A percentile compares a stretch with the other conserved stretches of the same genome.
Evolutionary conservation across 768 basidiomycete species (phyloP).

Genomic region (Trametes cingulata): DNA sequence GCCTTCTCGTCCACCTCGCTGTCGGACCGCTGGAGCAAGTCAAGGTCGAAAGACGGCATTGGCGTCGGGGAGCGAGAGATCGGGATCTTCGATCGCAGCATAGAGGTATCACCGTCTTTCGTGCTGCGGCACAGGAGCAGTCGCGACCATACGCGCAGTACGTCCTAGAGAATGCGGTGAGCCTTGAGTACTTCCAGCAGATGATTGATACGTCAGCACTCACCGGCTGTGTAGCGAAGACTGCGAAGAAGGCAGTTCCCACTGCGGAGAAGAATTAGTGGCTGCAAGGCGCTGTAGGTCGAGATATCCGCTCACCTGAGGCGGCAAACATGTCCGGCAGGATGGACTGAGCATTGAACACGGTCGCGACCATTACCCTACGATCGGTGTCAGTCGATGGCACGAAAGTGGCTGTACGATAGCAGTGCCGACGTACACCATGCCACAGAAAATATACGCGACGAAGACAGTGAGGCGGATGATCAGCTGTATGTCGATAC

Average conservation of each 20-base stretch:
- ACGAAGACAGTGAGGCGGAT: slow-evolving; percentile 29
- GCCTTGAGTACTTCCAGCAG: neutral
- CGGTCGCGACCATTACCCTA: slow-evolving; percentile 14
- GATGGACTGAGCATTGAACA: slow-evolving; percentile 13
- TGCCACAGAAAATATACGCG: slow-evolving; percentile 24
- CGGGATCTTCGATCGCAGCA: neutral
- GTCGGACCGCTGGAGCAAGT: slow-evolving; percentile 12
- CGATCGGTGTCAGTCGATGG: neutral
- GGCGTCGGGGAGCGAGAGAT: slow-evolving; percentile 7
- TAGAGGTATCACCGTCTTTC: neutral
- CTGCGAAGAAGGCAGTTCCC: slow-evolving; percentile 27
- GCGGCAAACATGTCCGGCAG: slow-evolving; percentile 31
- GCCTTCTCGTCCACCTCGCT: slow-evolving; percentile 21
- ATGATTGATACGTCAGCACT: neutral
- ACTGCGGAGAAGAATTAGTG: slow-evolving; percentile 13
- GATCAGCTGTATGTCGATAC: slow-evolving; percentile 22
- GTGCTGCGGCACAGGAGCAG: slow-evolving; percentile 14
- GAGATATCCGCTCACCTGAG: slow-evolving; percentile 18
- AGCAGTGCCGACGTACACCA: slow-evolving; percentile 26
- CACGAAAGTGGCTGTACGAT: neutral
- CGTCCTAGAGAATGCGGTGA: slow-evolving; percentile 17
- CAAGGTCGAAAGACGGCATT: slow-evolving; percentile 17
- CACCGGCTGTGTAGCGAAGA: slow-evolving; percentile 30
- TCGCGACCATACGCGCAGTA: slow-evolving; percentile 25
- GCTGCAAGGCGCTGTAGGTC: neutral